phyloP scores from a whole-genome alignment of 441 rosid genomes.

The Metrosideros polymorpha region DNA sequence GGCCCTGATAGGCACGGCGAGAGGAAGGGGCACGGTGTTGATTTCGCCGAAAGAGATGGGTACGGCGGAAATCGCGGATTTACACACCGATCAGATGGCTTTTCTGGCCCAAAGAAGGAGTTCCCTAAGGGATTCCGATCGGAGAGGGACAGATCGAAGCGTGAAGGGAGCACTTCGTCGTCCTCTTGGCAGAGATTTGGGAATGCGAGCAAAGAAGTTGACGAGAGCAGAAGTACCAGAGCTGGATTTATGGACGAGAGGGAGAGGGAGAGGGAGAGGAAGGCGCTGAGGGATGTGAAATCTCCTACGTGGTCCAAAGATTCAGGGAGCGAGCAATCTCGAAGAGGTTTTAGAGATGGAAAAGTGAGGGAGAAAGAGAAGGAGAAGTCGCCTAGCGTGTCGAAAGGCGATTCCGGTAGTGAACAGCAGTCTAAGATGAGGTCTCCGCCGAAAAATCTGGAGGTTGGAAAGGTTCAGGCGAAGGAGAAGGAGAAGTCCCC shows the following conservation, averaged over 20 bases:
- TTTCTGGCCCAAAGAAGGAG: conserved; percentile 59
- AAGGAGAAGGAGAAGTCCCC: conserved; percentile 35
- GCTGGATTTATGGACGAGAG: conserved; percentile 16
- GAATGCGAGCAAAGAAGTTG: conserved; percentile 33
- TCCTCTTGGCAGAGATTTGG: conserved; percentile 80
- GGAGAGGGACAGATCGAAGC: conserved; percentile 75
- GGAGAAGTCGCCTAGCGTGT: conserved; percentile 11
- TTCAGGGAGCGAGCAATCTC: conserved; percentile 32
- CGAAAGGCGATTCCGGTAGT: conserved; percentile 9
- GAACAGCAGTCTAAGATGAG: conserved; percentile 18
- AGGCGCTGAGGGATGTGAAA: conserved; percentile 30
- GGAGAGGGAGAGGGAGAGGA: conserved; percentile 20
- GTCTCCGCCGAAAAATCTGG: conserved; percentile 15
- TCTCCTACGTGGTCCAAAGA: conserved; percentile 82
- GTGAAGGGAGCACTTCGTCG: conserved; percentile 59
- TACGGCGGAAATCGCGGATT: conserved; percentile 19
- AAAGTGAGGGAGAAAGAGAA: conserved; percentile 5
- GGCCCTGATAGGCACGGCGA: conserved; percentile 31
- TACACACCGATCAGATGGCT: conserved; percentile 72
- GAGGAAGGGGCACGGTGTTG: conserved; percentile 2
- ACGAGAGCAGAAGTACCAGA: conserved; percentile 14
- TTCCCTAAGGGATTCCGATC: conserved; percentile 90
- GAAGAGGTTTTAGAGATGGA: conserved; percentile 5
- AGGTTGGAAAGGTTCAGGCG: conserved; percentile 15
- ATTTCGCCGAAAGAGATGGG: conserved; percentile 17